Evolutionary conservation across 73 alveolate genomes (phyloP), one percentile per base, ranked within the genome.

Genomic region (Paramecium bursaria): DNA sequence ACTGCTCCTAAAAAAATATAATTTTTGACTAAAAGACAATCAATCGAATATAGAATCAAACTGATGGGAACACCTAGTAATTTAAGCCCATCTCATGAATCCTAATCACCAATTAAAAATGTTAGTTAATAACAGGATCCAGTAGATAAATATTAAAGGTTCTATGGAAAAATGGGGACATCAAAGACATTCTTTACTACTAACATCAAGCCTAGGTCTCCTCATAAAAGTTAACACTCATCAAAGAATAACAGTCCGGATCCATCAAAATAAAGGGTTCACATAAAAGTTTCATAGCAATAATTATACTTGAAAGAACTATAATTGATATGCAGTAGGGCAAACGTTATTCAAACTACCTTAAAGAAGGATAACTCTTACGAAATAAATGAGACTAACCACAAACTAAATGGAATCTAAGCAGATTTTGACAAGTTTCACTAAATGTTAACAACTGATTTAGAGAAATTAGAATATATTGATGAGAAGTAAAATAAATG

Each of bases 21-120:
- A 14, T 67, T 67, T 67, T 47, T 67, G 0, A 67, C 82, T 67
- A 17, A 57, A 67, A 67, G 82, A 67, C 27, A 67, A 67, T 67
- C 82, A 31, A 67, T 67, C 17, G 82, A 67, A 42, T 67, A 15
- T 42, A 42, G 82, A 39, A 26, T 67, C 5, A 44, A 57, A 17
- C 60, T 39, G 27, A 67, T 67, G 14, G 35, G 47, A 21, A 39
- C 53, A 13, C 76, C 76, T 0, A 67, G 55, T 42, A 67, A 67
- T 67, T n/a, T n/a, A n/a, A 44, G 33, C 44, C 44, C 82, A 31
- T 67, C 82, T 14, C 50, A 39, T 5, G n/a, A n/a, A n/a, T n/a
- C n/a, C n/a, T n/a, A n/a, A n/a, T 35, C 82, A 39, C 82, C 82
- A 15, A 19, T 35, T 39, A 67, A 67, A 67, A 67, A n/a, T 7